Evolutionary conservation across 352 stramenopile species (phyloP), one percentile per base, ranked within the genome.

Genomic region (Halophytophthora batemanensis): DNA sequence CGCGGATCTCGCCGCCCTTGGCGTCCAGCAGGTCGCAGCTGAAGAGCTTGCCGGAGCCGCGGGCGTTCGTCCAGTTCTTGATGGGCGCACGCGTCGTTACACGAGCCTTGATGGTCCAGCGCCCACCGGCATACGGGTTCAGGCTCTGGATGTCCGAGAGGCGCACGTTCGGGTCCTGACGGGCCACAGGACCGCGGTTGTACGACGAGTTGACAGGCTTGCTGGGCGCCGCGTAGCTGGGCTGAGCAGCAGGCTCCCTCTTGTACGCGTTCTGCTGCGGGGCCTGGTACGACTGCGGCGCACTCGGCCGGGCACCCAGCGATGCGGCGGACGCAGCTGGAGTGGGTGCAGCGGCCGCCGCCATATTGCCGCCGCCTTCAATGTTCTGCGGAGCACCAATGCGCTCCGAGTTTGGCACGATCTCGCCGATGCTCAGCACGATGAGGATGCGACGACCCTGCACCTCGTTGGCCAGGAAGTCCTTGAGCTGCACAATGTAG

Each of bases 51-150:
- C 97, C 97, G 53, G 98, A 93, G 6, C 96, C 96, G 44, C 94
- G 92, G 23, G 89, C 81, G 66, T 99, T 99, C 55, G 69, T 95
- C 96, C 96, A 99, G 48, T 90, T 93, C 52, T 96, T 94, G 46
- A 99, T 96, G 28, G 93, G 86, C 12, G 84, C 77, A 57, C 98
- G 98, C 29, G 56, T 79, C 23, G 92, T 98, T 11, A 98, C 86
- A 53, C 97, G 93, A 34, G 91, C 96, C 67, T 98, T 97, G 70
- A 99, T 98, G 41, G 87, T 98, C 93, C 96, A 99, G 6, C 90
- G 89, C 5, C 82, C 82, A 15, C 80, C 82, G 1, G 82, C 79
- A 68, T 98, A 98, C 59, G 96, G 96, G 69, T 98, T 98, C 45
- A 99, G 69, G 55, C 81, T 93, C 36, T 84, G 71, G 46, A 95